Base-by-base conservation (phyloP, 805 yeast species). In the Lachancea kluyveri region DNA sequence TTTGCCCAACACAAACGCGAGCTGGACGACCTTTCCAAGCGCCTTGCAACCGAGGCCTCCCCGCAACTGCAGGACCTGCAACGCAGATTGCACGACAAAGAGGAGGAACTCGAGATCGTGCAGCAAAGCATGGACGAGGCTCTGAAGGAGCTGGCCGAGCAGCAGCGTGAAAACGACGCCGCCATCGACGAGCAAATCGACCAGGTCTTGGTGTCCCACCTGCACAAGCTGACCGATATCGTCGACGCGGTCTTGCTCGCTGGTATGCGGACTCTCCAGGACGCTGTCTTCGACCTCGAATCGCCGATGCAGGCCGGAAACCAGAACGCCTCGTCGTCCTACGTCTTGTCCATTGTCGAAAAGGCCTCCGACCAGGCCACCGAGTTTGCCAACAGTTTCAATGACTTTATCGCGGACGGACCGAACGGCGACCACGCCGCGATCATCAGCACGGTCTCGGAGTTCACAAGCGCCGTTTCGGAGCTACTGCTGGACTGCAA, bases 41-140 rank as follows among this genome's bases (percentile, higher is more conserved):
- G 68, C 18, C 82, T 78, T 44, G 72, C 82, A 5, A 8, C 23
- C 10, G 27, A 31, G 5, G 14, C 14, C 29, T 4, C 9, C n/a
- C 23, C 15, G 16, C 29, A 28, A 20, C 6, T 33, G 12, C 52
- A 52, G 8, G 60, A 54, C 3, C 57, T 76, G 29, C 66, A 71
- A 39, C 64, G 62, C 1, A 55, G 59, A 36, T 61, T 82, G 37
- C 68, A 61, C 38, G 86, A 76, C 36, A 82, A 77, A 52, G 92
- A 84, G 30, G 76, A 79, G 30, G 95, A 84, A 50, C 60, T 83
- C 33, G 94, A 81, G 50, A 77, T 83, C 47, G 66, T 83, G 32
- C 83, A 80, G 48, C 88, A 81, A 54, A 76, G 85, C 0, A 72
- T 84, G 73, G 92, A n/a, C n/a, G n/a, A n/a, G n/a, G n/a, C 81